phyloP scores from a whole-genome alignment of 2,329 filamentous ascomycete genomes.

The Neoscytalidium dimidiatum region DNA sequence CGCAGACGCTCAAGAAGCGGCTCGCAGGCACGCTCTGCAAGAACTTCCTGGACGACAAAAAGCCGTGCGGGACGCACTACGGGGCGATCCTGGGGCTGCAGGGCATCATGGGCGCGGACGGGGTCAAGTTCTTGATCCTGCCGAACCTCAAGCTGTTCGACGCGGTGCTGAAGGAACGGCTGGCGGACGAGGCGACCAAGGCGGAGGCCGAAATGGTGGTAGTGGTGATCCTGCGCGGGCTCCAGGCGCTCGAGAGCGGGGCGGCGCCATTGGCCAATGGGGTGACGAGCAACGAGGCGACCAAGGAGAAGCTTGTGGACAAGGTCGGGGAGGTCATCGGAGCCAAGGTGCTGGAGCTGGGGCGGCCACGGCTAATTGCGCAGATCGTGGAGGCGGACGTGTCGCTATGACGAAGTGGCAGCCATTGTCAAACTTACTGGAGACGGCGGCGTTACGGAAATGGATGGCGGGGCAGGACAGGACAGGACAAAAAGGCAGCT shows the following conservation, averaged over 20 bases:
- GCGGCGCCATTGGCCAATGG: constrained; percentile 36
- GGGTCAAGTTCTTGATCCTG: constrained; percentile 64
- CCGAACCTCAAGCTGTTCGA: constrained; percentile 69
- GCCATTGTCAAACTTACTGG: too few relatives aligned
- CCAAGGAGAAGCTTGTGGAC: constrained; percentile 44
- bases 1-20: constrained; percentile 80
- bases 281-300: constrained; percentile 40
- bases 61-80: constrained; percentile 82
- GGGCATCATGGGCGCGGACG: constrained; percentile 70
- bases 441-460: constrained; percentile 8
- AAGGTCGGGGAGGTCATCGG: constrained; percentile 47
- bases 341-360: constrained; percentile 41
- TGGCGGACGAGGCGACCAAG: constrained; percentile 56
- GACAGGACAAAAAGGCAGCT: not conserved
- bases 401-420: constrained; percentile 17
- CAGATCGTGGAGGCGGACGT: constrained; percentile 38
- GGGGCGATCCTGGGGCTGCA: constrained; percentile 81
- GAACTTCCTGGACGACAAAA: constrained; percentile 83
- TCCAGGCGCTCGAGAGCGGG: constrained; percentile 52
- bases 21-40: constrained; percentile 93
- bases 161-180: constrained; percentile 58
- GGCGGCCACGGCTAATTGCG: constrained; percentile 37
- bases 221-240: constrained; percentile 56
- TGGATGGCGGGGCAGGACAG: too few relatives aligned
- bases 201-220: constrained; percentile 64